Evolutionary conservation across 495 filamentous ascomycete genomes (phyloP), one percentile per base, ranked within the genome.

Genomic region (Hyphodiscus hymeniophilus): DNA sequence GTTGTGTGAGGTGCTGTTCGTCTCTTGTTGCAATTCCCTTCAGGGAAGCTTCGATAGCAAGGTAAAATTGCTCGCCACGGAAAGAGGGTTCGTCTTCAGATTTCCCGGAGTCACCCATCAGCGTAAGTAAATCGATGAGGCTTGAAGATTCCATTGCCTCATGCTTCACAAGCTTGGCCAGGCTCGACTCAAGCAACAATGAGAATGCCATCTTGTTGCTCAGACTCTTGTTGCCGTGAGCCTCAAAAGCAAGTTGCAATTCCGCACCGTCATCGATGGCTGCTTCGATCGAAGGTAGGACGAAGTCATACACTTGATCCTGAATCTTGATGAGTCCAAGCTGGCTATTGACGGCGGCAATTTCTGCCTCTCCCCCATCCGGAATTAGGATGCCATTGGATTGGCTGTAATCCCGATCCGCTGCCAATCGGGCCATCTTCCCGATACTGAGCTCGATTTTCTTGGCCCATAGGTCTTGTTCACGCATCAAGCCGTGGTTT

Each of bases 371-470:
- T 43, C 54, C 55, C 54, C 32, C 50, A 63, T 50, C 72, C 62
- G 50, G 61, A 59, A 47, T 61, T 54, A 40, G 67, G 49, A 43
- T 61, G 47, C 6, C 63, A 56, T 46, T 48, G 26, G 17, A 56
- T 43, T 20, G 59, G 41, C 41, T 59, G 54, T 16, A 45, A 45
- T 38, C 60, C 54, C 8, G 57, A 56, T 45, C 66, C 26, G 26
- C n/a, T 66, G 68, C 80, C 48, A 96, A 61, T 48, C 82, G 72
- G 12, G 85, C 76, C 7, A 98, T 68, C 63, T 94, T 95, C 10
- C 85, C 80, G 17, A 97, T 71, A 38, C 87, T 90, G n/a, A 95
- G 68, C 60, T 95, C 80, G 30, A 94, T 83, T 60, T 92, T 92
- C 63, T 91, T 87, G 63, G 74, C 85, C 89, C 89, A 95, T 8